Conservation (phyloP, 139 green algal genomes). For the Closterium sp. region DNA sequence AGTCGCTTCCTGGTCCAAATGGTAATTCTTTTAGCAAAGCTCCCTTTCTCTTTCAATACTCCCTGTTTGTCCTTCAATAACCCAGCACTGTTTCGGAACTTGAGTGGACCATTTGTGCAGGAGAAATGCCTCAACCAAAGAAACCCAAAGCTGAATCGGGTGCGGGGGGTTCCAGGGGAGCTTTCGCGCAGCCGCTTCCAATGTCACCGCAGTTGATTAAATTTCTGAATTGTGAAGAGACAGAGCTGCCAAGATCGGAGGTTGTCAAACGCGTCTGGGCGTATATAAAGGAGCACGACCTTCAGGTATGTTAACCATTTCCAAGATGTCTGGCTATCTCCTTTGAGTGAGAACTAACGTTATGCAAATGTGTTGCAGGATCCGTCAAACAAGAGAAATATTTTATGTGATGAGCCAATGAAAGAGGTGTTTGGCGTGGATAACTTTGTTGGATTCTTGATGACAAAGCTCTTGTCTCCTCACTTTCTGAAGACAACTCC, state of each 20-base stretch:
- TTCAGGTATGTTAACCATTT: constrained; percentile 41
- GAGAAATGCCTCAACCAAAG: constrained; percentile 34
- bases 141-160: constrained; percentile 24
- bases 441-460: constrained; percentile 49
- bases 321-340: no score
- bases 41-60: background rate
- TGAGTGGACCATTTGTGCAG: background rate
- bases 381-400: constrained; percentile 37
- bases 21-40: background rate
- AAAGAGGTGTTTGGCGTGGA: constrained; percentile 37
- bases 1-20: background rate
- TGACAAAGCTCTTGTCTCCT: constrained; percentile 45
- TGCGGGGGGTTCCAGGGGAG: background rate
- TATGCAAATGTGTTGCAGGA: constrained; percentile 20
- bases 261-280: constrained; percentile 55
- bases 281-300: constrained; percentile 57
- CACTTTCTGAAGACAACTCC: constrained; percentile 29
- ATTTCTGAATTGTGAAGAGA: constrained; percentile 53
- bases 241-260: constrained; percentile 23
- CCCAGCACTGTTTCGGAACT: background rate
- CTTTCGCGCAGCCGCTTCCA: constrained; percentile 21
- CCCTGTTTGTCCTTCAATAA: background rate
- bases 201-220: constrained; percentile 33
- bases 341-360: background rate
- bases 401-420: constrained; percentile 40